Base-by-base conservation (phyloP, 805 yeast genomes). In the Phaffomyces antillensis region DNA sequence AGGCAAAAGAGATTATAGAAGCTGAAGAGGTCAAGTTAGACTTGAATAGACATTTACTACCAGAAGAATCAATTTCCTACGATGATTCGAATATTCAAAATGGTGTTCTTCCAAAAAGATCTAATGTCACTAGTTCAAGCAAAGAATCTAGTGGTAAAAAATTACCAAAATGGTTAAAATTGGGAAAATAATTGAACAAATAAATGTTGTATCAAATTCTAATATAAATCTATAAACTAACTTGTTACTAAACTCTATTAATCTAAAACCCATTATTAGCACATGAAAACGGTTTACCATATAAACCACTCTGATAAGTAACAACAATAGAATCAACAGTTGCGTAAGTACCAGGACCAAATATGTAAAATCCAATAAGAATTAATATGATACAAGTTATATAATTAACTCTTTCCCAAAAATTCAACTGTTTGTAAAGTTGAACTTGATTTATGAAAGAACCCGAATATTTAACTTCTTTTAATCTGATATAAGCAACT, bases 281-380 rank as follows among this genome's bases (percentile, higher is more conserved):
- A 56, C 84, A 78, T 10, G 72, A 58, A 52, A 78, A 78, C 2
- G 76, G 77, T 8, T 64, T 65, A 5, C 81, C 81, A 45, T 75
- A 76, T 5, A 66, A 62, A 47, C 71, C 71, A 10, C 65, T 67
- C 50, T 72, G 61, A 57, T 76, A 78, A 28, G 77, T 73, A 50
- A 59, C 50, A n/a, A 78, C 64, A 43, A 78, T 78, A 51, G 81
- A 74, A 52, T 76, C 71, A 35, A 77, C 66, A 20, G 78, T 70
- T 15, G 81, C 74, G 47, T 78, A 78, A 5, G 72, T 60, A 12
- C 84, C 84, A 0, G 83, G 83, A 0, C 83, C 84, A 40, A 78
- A 60, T 41, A 78, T 71, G 56, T 75, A 78, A 40, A 76, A 46
- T 4, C 84, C 84, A 39, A 71, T 61, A 4, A 55, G 48, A 31